These are phyloP conservation scores for Syzygium aqueum DNA, from an alignment of 345 rosid species.

Conservation along the genomic window DNA sequence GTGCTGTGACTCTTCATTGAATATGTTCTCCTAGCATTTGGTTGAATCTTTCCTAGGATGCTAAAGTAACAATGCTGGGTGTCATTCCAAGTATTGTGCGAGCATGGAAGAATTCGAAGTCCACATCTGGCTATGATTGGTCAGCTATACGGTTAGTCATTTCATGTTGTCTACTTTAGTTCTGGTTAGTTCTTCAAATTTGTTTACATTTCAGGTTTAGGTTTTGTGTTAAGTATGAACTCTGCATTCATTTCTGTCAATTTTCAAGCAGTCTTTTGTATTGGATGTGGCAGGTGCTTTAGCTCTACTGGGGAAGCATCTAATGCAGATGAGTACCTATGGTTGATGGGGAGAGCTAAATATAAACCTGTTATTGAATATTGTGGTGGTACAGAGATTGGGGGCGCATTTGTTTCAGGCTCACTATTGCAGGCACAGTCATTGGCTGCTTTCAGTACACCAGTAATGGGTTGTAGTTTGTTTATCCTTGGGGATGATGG, in stretches of 20 bases:
- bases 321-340: conserved; percentile 78
- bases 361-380: conserved; percentile 93
- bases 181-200: background rate
- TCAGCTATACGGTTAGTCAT: conserved; percentile 76
- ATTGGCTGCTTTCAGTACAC: conserved; percentile 87
- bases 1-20: background rate
- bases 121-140: conserved; percentile 77
- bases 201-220: background rate
- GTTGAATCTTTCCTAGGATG: conserved; percentile 48
- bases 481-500: conserved; percentile 68
- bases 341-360: conserved; percentile 91
- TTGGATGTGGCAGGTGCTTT: conserved; percentile 58
- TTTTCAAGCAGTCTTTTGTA: conserved; percentile 7
- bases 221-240: background rate
- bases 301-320: conserved; percentile 99
- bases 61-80: conserved; percentile 87
- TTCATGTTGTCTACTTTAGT: background rate
- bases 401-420: conserved; percentile 79
- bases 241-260: background rate
- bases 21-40: conserved; percentile 1
- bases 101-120: conserved; percentile 68
- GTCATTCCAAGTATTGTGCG: conserved; percentile 96
- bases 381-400: conserved; percentile 98
- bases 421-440: conserved; percentile 84
- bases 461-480: conserved; percentile 89